phyloP scores from a whole-genome alignment of 805 yeast species.

The Ogataea polymorpha region DNA sequence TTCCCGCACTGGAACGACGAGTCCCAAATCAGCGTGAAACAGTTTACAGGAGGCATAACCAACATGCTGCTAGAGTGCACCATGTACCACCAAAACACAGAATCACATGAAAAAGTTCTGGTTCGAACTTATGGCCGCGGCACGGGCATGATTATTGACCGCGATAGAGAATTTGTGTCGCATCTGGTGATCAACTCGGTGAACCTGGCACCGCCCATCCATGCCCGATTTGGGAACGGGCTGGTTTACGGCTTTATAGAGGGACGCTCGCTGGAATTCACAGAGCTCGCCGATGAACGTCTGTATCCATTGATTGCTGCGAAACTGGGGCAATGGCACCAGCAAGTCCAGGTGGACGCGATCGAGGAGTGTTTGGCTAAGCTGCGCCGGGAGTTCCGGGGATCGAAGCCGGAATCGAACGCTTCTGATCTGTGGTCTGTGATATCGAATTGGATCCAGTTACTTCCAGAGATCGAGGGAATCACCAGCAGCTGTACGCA shows the following conservation, averaged over 20 bases:
- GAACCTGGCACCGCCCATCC: constrained; percentile 64
- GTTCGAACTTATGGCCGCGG: constrained; percentile 76
- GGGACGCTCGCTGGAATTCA: constrained; percentile 58
- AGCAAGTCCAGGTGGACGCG: constrained; percentile 40
- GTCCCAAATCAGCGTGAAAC: constrained; percentile 36
- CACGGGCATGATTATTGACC: constrained; percentile 66
- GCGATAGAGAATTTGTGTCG: constrained; percentile 71
- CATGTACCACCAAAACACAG: constrained; percentile 15
- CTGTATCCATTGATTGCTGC: constrained; percentile 60
- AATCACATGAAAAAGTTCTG: constrained; percentile 40
- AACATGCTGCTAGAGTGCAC: constrained; percentile 54
- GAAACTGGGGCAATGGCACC: constrained; percentile 71
- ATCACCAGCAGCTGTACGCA: constrained; percentile 36
- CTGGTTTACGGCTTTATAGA: constrained; percentile 65
- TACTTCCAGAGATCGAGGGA: constrained; percentile 51
- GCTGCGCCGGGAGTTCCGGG: constrained; percentile 30
- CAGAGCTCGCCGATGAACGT: constrained; percentile 46
- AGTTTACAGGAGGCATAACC: constrained; percentile 62
- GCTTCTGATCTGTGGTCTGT: constrained; percentile 56
- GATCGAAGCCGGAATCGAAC: constrained; percentile 20
- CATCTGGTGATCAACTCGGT: constrained; percentile 60
- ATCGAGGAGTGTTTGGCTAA: constrained; percentile 47
- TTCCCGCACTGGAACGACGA: constrained; percentile 38
- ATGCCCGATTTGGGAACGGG: constrained; percentile 69
- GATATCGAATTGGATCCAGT: constrained; percentile 57